Evolutionary conservation across 441 rosid species (phyloP).

Genomic region (Adansonia gregorii): DNA sequence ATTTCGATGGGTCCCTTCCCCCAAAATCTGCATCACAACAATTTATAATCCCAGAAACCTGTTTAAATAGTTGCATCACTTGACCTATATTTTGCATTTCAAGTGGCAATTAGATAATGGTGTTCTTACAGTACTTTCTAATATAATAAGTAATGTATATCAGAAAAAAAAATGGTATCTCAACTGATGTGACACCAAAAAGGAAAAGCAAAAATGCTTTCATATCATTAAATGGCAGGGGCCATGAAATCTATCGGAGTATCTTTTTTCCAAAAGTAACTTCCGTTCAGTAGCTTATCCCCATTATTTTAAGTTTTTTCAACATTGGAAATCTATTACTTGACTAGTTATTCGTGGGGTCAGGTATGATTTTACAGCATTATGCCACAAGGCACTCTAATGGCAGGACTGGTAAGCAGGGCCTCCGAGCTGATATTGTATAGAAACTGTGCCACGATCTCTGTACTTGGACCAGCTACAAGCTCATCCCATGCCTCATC

Average conservation of each 20-base stretch:
- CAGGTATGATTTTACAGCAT: constrained; percentile 6
- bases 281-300: constrained; percentile 16
- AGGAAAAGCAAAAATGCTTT: constrained; percentile 8
- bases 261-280: neutral
- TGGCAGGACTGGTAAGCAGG: constrained; percentile 14
- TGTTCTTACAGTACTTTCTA: neutral
- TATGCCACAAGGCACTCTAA: constrained; percentile 37
- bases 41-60: neutral
- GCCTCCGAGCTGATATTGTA: constrained; percentile 17
- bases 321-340: constrained; percentile 16
- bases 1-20: neutral
- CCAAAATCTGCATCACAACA: neutral
- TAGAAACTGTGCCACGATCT: constrained; percentile 49
- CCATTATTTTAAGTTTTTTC: constrained; percentile 1
- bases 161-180: neutral
- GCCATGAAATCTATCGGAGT: neutral
- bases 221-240: constrained; percentile 14
- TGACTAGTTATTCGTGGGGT: constrained; percentile 18
- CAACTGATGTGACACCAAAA: neutral
- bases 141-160: neutral
- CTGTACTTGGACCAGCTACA: constrained; percentile 45
- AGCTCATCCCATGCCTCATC: constrained; percentile 56
- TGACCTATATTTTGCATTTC: neutral
- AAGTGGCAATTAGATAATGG: neutral
- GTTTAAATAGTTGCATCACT: neutral